phyloP scores from a whole-genome alignment of 2,329 filamentous ascomycete species.

The Cladosporium phlei region DNA sequence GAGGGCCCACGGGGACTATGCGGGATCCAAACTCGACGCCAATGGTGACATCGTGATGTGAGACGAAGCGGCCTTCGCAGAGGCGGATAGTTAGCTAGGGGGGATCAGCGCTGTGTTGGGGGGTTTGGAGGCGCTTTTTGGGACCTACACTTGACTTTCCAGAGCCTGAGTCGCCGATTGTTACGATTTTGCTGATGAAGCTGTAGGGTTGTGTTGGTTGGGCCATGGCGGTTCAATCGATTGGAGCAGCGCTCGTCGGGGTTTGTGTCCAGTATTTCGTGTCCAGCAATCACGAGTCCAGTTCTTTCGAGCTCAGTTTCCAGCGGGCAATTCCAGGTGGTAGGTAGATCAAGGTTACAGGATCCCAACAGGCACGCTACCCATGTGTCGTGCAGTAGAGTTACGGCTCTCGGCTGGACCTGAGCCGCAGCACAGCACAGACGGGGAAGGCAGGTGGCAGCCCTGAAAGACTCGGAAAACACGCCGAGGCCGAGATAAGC shows the following conservation, averaged over 20 bases:
- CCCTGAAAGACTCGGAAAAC: no score
- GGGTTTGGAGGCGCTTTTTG: neutral
- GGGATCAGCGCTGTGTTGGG: slow-evolving; percentile 4
- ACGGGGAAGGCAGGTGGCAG: no score
- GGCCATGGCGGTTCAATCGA: no score
- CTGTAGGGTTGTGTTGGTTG: slow-evolving; percentile 67
- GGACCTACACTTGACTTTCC: slow-evolving; percentile 72
- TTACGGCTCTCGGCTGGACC: neutral
- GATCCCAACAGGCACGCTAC: slow-evolving; percentile 1
- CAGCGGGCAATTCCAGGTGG: neutral
- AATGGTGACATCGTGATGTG: slow-evolving; percentile 94
- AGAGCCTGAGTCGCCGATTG: slow-evolving; percentile 92
- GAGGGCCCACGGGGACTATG: slow-evolving; percentile 85
- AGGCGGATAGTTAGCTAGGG: slow-evolving; percentile 79
- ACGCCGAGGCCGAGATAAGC: no score
- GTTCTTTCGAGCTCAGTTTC: no score
- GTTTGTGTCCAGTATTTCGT: no score
- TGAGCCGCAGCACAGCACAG: slow-evolving; percentile 2
- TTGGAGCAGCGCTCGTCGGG: no score
- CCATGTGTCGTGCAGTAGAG: no score
- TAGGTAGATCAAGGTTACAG: neutral
- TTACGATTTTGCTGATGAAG: slow-evolving; percentile 98
- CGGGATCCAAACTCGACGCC: slow-evolving; percentile 93
- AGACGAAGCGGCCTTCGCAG: slow-evolving; percentile 91
- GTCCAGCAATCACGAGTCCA: no score